These are phyloP conservation scores for Xylariaceae sp. DNA, from an alignment of 2,329 filamentous ascomycete species.

Conservation along the genomic window DNA sequence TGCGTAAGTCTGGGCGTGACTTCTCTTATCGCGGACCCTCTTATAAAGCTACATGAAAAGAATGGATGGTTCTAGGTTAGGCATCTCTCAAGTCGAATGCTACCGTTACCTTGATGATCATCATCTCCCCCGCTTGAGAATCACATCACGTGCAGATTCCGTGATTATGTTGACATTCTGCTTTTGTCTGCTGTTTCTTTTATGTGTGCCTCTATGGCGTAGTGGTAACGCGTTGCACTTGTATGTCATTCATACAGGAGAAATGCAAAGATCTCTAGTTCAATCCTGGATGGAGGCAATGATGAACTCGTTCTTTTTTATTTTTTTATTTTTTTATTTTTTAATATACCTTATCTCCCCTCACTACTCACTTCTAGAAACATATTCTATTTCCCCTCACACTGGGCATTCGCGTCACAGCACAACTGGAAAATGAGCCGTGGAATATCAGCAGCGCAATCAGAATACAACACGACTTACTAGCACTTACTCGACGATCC, in stretches of 20 bases:
- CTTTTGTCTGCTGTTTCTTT: neutral
- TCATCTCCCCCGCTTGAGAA: neutral
- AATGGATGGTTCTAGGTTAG: neutral
- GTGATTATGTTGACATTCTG: neutral
- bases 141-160: neutral
- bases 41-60: neutral
- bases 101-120: no score
- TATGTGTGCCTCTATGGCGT: neutral
- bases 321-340: neutral
- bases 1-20: neutral
- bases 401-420: no score
- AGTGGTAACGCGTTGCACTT: constrained; percentile 2
- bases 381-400: neutral
- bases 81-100: no score
- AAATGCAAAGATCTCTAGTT: constrained; percentile 2
- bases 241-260: neutral
- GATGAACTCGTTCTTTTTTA: neutral
- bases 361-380: neutral
- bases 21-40: neutral
- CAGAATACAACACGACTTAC: no score
- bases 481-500: no score
- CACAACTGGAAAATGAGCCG: no score
- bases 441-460: no score
- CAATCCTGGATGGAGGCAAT: neutral
- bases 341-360: no score